Evolutionary conservation across 1,284 basidiomycete species (phyloP), one percentile per base, ranked within the genome.

Genomic region (Salmacisia buchloeana): DNA sequence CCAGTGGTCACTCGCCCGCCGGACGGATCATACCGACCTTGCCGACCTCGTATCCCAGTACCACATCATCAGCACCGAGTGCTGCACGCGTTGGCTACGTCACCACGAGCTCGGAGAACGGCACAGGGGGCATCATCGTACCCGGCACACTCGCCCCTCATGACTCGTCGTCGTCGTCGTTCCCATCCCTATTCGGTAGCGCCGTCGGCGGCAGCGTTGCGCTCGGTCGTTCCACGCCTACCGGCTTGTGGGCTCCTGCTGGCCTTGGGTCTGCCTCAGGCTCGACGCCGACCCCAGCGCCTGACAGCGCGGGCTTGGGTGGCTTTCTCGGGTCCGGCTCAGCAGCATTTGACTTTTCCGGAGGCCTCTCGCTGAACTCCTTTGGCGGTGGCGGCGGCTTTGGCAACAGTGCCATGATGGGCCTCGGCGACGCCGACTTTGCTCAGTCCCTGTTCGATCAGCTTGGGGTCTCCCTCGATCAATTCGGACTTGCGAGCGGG

Each of bases 401-500:
- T 34, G 49, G 49, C 9, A 54, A 31, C 49, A 31, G n/a, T n/a
- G n/a, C n/a, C n/a, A n/a, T 27, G 49, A 54, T 54, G 49, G 49
- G 49, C 7, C n/a, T 54, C 29, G 49, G 49, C 29, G 49, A 54
- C 29, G 49, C 49, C 25, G 49, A 54, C 15, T 54, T 54, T 33
- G 49, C 49, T 2, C 49, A 54, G 29, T 54, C 49, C 12, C 49
- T 54, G 9, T 54, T 54, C 34, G 49, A 54, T n/a, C 29, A 31
- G 7, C 15, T 54, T 2, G 49, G 49, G 2, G 49, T 54, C 13
- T 54, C 49, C 15, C 49, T 54, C 29, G 49, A 54, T 18, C 49
- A 54, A n/a, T 54, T 54, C 29, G 49, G 49, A 12, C 49, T 54
- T 15, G 49, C 49, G 13, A 54, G 49, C 29, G 49, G 25, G 25